Percentiles rank a stretch among this genome's conserved stretches.
Conservation (phyloP, 352 stramenopile genomes). For the Globisporangium nodosum region DNA sequence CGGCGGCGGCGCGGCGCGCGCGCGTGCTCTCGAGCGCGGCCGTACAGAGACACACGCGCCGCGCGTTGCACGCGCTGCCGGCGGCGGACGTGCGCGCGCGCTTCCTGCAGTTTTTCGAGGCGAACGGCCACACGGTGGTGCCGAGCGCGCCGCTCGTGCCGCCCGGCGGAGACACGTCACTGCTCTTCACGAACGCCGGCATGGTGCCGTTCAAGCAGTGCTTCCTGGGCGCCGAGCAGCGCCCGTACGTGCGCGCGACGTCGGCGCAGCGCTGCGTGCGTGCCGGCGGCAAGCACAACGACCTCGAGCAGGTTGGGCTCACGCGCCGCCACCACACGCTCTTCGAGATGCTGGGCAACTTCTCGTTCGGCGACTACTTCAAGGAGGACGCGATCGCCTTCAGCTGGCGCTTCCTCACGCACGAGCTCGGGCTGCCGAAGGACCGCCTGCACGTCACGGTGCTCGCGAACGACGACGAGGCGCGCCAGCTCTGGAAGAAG, state of each 20-base stretch:
- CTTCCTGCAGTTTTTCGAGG: conserved; percentile 73
- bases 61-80: conserved; percentile 34
- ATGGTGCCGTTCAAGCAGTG: conserved; percentile 96
- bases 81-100: conserved; percentile 35
- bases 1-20: conserved; percentile 2
- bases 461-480: conserved; percentile 57
- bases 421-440: conserved; percentile 66
- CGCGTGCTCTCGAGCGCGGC: background rate
- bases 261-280: conserved; percentile 97
- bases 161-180: conserved; percentile 86
- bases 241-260: conserved; percentile 82
- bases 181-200: conserved; percentile 96
- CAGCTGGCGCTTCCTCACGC: conserved; percentile 93
- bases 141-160: conserved; percentile 66
- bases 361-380: conserved; percentile 98
- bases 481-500: conserved; percentile 46
- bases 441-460: conserved; percentile 68
- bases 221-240: conserved; percentile 83
- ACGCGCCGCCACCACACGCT: conserved; percentile 98
- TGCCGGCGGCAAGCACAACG: conserved; percentile 97
- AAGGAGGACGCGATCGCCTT: conserved; percentile 95
- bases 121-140: conserved; percentile 49
- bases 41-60: conserved; percentile 1
- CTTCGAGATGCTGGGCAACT: conserved; percentile 99
- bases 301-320: conserved; percentile 97